Percentiles rank a stretch among this genome's conserved stretches.
Conservation (phyloP, 352 stramenopile species). For the Peronospora farinosa region DNA sequence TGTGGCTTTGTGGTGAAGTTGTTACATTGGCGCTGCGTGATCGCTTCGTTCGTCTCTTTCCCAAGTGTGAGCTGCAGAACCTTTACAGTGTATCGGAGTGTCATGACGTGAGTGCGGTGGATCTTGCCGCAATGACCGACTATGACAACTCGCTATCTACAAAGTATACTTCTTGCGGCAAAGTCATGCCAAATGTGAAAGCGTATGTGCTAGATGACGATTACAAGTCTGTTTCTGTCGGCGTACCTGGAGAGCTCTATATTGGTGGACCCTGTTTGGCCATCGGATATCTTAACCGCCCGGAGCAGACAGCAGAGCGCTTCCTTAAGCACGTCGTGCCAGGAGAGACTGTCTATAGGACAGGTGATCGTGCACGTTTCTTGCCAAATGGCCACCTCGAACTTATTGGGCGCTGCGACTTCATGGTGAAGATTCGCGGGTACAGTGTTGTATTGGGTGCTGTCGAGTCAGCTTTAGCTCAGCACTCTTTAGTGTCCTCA, state of each 20-base stretch:
- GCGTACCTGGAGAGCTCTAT: slow-evolving; percentile 76
- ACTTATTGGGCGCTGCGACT: slow-evolving; percentile 90
- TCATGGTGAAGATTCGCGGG: slow-evolving; percentile 94
- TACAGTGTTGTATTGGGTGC: slow-evolving; percentile 92
- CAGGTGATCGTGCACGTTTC: slow-evolving; percentile 87
- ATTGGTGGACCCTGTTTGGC: slow-evolving; percentile 83
- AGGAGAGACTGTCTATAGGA: slow-evolving; percentile 86
- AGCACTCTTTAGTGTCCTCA: slow-evolving; percentile 78
- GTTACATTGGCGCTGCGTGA: slow-evolving; percentile 87
- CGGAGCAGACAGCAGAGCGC: slow-evolving; percentile 66
- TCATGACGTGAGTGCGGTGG: slow-evolving; percentile 86
- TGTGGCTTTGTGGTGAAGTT: slow-evolving; percentile 91
- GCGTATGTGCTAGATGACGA: slow-evolving; percentile 74
- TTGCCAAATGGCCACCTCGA: slow-evolving; percentile 88
- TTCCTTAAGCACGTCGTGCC: slow-evolving; percentile 67
- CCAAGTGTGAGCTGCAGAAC: slow-evolving; percentile 85
- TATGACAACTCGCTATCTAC: slow-evolving; percentile 67
- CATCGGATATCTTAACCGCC: slow-evolving; percentile 78
- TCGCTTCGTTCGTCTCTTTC: slow-evolving; percentile 79
- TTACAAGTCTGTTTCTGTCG: slow-evolving; percentile 52
- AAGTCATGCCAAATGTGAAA: slow-evolving; percentile 80
- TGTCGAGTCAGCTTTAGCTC: slow-evolving; percentile 85
- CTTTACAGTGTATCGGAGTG: slow-evolving; percentile 92
- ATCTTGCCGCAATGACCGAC: slow-evolving; percentile 65
- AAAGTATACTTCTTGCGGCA: slow-evolving; percentile 86